Base-by-base conservation (phyloP, 805 yeast genomes). In the Cyberlindnera mycetangii region DNA sequence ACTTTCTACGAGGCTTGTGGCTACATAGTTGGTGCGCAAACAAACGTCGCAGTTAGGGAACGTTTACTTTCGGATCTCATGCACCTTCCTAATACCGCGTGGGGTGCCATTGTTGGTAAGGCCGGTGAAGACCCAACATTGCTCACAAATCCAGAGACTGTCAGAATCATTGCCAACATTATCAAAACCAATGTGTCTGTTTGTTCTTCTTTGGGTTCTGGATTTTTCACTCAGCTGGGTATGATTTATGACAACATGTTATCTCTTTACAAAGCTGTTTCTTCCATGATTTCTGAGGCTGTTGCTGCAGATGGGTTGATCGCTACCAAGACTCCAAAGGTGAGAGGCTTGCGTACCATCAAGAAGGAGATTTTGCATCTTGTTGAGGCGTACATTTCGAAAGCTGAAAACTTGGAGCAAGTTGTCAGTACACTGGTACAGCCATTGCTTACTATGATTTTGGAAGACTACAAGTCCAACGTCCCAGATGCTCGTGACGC, bases 1-100 rank as follows among this genome's bases (percentile, higher is more conserved):
- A 89, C 97, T 2, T 93, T 93, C 62, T 93, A 93, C 65, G 96
- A 87, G 69, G 98, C 99, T 1, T 92, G 98, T 72, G 97, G 97
- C 56, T 81, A 85, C 48, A 92, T 93, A 44, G 79, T 93, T 30
- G 79, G 90, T 42, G 96, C 97, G 11, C 97, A 92, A 65, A 79
- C 83, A 31, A 76, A 82, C 36, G 72, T 74, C 50, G 79, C 76
- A 11, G 74, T 77, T 31, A 82, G 93, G 65, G 89, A 86, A 48
- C 77, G 82, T 48, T 71, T 90, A 43, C 73, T 89, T 42, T 64
- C 73, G 41, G 90, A 88, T 43, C 73, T 93, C 56, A 93, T 93
- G 99, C 75, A 78, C 39, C 69, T 90, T 50, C 99, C 99, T 34
- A 93, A 93, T 66, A 76, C 81, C 68, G 99, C 98, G 1, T 93